These are phyloP conservation scores for Dendrobium officinale DNA, from an alignment of 106 monocot genomes.

Conservation along the genomic window DNA sequence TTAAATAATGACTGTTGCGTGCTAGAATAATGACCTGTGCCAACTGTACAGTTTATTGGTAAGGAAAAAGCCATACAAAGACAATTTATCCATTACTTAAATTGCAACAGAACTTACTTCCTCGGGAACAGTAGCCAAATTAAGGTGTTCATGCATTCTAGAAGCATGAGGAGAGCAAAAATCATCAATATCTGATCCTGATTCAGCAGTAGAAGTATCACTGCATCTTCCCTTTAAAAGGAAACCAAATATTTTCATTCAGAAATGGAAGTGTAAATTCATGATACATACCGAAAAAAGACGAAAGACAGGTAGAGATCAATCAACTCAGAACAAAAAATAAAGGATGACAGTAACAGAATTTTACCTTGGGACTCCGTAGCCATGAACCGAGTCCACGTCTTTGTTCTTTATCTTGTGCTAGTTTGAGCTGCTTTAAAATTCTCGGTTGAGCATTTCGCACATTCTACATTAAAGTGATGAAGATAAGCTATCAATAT, in stretches of 20 bases:
- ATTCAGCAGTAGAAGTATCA: constrained; percentile 47
- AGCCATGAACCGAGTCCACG: constrained; percentile 1
- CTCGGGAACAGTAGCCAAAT: constrained; percentile 52
- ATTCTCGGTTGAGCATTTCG: constrained; percentile 22
- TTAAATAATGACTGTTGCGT: too few relatives aligned
- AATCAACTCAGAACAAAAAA: neutral
- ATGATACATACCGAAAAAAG: neutral
- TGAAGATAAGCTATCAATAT: neutral
- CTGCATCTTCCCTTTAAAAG: constrained; percentile 28
- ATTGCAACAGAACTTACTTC: constrained; percentile 31
- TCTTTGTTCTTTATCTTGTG: constrained; percentile 19
- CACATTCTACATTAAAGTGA: constrained; percentile 22
- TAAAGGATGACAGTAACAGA: neutral
- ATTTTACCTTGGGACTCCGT: constrained; percentile 22
- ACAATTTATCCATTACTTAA: neutral
- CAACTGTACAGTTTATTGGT: neutral
- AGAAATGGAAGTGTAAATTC: neutral
- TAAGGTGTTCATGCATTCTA: constrained; percentile 16
- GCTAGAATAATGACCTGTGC: too few relatives aligned
- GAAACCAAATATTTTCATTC: neutral
- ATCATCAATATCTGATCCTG: constrained; percentile 58
- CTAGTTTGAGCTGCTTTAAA: constrained; percentile 17
- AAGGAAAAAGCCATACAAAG: neutral
- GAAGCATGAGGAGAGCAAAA: constrained; percentile 41
- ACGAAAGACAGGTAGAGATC: neutral